A percentile compares a stretch with the other conserved stretches of the same genome.
Conservation (phyloP, 2,329 filamentous ascomycete genomes). For the Colletotrichum tanaceti region DNA sequence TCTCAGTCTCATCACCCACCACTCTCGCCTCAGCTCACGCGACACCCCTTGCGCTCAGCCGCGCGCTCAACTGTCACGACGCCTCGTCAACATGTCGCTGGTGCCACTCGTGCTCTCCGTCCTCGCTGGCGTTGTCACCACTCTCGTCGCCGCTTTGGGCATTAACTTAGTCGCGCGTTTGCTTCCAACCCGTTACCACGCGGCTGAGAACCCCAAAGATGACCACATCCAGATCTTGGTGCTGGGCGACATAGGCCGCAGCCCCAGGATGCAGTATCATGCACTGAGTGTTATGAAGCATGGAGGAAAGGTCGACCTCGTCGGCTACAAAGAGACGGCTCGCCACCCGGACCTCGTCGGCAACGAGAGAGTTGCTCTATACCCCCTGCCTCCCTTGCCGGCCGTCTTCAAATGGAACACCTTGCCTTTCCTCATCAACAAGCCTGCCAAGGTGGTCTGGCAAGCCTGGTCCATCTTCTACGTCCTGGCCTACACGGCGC, state of each 20-base stretch:
- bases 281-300: conserved; percentile 89
- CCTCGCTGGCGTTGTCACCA: conserved; percentile 36
- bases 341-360: conserved; percentile 81
- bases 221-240: conserved; percentile 82
- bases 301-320: conserved; percentile 82
- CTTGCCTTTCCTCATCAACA: conserved; percentile 80
- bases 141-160: conserved; percentile 27
- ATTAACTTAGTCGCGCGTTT: conserved; percentile 42
- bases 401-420: conserved; percentile 73
- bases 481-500: conserved; percentile 78
- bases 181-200: conserved; percentile 52
- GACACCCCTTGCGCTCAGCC: not conserved
- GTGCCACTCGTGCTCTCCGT: conserved; percentile 26
- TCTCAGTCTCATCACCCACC: not conserved
- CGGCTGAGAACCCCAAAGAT: conserved; percentile 51
- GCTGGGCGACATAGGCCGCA: conserved; percentile 93
- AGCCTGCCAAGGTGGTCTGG: conserved; percentile 86
- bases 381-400: conserved; percentile 77
- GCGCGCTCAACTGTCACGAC: not conserved
- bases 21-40: conserved; percentile 1
- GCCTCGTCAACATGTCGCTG: conserved; percentile 26
- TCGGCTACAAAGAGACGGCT: conserved; percentile 91
- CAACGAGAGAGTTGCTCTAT: conserved; percentile 76
- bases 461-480: conserved; percentile 79
- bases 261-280: conserved; percentile 98